phyloP scores from a whole-genome alignment of 192 early-diverging fungal genomes.

The Endogone sp. region DNA sequence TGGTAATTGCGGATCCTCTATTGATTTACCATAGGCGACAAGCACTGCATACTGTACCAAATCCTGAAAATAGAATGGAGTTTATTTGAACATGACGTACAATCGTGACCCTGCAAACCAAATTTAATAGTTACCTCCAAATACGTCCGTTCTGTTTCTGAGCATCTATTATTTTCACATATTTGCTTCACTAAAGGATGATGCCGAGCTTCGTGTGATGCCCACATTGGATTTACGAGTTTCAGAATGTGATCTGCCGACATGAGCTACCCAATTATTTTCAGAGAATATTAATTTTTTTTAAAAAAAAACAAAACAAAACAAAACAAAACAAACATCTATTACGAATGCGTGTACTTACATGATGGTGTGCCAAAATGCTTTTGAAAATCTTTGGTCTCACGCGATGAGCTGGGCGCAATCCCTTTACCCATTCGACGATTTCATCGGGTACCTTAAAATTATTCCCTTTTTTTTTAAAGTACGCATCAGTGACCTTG shows the following conservation, averaged over 20 bases:
- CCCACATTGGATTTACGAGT: background rate
- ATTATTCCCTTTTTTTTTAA: background rate
- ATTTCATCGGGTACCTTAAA: background rate
- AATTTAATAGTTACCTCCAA: background rate
- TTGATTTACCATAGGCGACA: background rate
- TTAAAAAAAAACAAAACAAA: background rate
- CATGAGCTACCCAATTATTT: background rate
- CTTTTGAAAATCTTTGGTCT: background rate
- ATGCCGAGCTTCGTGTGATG: background rate
- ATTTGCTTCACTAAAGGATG: background rate
- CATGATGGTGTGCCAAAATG: background rate
- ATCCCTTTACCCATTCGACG: background rate
- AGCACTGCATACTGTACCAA: background rate
- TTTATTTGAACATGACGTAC: background rate
- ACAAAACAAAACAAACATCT: no score
- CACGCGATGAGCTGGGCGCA: background rate
- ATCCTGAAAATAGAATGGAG: background rate
- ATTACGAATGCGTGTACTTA: background rate
- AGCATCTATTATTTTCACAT: background rate
- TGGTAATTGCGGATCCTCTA: background rate
- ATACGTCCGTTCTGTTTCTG: background rate
- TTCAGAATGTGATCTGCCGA: background rate
- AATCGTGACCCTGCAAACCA: background rate
- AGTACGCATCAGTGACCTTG: background rate
- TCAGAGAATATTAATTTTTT: background rate